phyloP scores from a whole-genome alignment of 768 basidiomycete genomes.

The Paxillus rubicundulus region DNA sequence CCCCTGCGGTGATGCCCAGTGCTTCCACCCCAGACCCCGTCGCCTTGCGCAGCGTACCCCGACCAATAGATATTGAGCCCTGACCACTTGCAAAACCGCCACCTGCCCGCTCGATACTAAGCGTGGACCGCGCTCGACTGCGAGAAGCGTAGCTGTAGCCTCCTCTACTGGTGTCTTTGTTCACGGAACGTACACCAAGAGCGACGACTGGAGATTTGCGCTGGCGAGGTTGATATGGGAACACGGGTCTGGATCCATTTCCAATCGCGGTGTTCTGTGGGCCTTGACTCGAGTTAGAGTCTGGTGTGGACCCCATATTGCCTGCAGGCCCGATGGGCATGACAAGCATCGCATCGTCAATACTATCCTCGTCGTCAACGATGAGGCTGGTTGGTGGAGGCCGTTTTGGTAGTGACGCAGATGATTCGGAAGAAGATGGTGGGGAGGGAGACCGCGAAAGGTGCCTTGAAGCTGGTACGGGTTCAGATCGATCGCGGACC shows the following conservation, averaged over 20 bases:
- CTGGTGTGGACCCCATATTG: slow-evolving; percentile 9
- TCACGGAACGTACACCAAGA: slow-evolving; percentile 33
- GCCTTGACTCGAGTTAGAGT: slow-evolving; percentile 8
- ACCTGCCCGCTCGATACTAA: slow-evolving; percentile 56
- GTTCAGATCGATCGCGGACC: slow-evolving; percentile 67
- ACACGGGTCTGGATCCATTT: background rate
- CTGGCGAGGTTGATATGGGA: slow-evolving; percentile 41
- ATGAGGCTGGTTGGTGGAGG: slow-evolving; percentile 26
- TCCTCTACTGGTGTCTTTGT: slow-evolving; percentile 29
- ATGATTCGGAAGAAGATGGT: slow-evolving; percentile 21
- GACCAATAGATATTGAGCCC: slow-evolving; percentile 66
- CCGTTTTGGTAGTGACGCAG: slow-evolving; percentile 21
- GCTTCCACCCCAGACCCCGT: slow-evolving; percentile 76
- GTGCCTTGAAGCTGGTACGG: slow-evolving; percentile 33
- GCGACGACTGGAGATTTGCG: slow-evolving; percentile 31
- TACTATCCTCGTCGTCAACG: slow-evolving; percentile 65
- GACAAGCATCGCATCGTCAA: slow-evolving; percentile 72
- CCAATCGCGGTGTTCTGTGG: slow-evolving; percentile 19
- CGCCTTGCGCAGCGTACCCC: slow-evolving; percentile 58
- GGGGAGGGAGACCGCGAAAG: slow-evolving; percentile 30
- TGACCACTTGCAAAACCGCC: slow-evolving; percentile 35
- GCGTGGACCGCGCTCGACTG: slow-evolving; percentile 51
- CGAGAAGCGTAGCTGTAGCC: slow-evolving; percentile 33
- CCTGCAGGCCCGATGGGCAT: slow-evolving; percentile 60
- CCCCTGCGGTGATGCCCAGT: slow-evolving; percentile 68